Conservation (phyloP, 2,329 filamentous ascomycete species). For the Penicillium sp. region DNA sequence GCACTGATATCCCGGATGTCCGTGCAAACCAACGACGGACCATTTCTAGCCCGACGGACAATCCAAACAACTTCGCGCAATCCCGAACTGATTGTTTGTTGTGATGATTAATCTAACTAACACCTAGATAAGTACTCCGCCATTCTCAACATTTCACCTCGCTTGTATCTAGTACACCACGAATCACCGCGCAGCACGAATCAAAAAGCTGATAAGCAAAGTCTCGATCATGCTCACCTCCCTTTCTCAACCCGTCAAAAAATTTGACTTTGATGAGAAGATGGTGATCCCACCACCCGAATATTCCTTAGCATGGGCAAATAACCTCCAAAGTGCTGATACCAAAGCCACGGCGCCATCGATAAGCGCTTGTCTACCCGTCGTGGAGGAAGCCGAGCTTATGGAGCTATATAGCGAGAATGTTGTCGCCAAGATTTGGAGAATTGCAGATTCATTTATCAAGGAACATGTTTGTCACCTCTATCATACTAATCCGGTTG, state of each 20-base stretch:
- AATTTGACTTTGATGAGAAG: not conserved
- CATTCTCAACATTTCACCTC: not conserved
- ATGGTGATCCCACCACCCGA: not conserved
- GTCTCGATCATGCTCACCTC: not conserved
- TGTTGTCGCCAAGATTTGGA: constrained; percentile 12
- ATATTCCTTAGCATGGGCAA: not conserved
- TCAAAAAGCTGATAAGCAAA: not conserved
- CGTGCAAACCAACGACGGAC: not conserved
- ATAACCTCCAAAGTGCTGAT: not conserved
- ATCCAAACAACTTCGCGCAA: not conserved
- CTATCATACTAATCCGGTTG: not conserved
- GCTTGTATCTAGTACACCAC: not conserved
- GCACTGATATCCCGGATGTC: not conserved
- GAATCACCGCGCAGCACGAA: not conserved
- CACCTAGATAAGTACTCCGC: not conserved
- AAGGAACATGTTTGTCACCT: not conserved
- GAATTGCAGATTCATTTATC: constrained; percentile 2
- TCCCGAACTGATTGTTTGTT: not conserved
- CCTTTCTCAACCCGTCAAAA: not conserved
- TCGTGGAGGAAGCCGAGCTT: not conserved
- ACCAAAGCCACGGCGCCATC: not conserved
- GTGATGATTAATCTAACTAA: not conserved
- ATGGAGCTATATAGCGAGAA: not conserved
- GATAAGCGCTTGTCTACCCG: not conserved
- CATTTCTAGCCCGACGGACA: not conserved